These are phyloP conservation scores for Rhodotorula sp. DNA, from an alignment of 1,284 basidiomycete species.

Conservation along the genomic window DNA sequence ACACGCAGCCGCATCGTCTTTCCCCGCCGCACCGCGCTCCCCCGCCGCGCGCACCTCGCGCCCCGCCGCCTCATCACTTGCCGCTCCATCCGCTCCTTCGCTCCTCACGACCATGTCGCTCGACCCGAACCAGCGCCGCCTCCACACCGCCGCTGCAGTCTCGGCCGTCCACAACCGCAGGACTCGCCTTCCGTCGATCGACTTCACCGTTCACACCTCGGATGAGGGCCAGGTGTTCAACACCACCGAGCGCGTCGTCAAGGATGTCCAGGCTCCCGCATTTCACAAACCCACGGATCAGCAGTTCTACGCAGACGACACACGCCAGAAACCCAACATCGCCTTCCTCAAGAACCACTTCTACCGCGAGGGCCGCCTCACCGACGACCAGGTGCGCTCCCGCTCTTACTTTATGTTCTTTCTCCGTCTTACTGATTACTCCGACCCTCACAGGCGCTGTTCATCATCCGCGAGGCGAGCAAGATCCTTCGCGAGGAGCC, in stretches of 20 bases:
- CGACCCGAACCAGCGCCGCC: slow-evolving; percentile 15
- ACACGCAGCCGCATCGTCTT: background rate
- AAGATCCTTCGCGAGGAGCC: slow-evolving; percentile 76
- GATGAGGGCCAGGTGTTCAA: slow-evolving; percentile 54
- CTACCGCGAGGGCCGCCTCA: slow-evolving; percentile 81
- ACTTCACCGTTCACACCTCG: slow-evolving; percentile 53
- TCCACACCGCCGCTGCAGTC: slow-evolving; percentile 32
- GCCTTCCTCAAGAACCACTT: slow-evolving; percentile 99
- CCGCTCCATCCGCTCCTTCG: background rate
- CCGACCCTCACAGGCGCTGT: slow-evolving; percentile 66
- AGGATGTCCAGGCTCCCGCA: slow-evolving; percentile 90
- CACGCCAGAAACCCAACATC: slow-evolving; percentile 86
- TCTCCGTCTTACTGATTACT: too few relatives aligned
- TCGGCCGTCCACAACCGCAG: slow-evolving; percentile 27
- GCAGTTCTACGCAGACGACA: slow-evolving; percentile 85
- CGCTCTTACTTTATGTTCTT: background rate
- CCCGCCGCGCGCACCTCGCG: background rate
- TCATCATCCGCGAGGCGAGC: slow-evolving; percentile 77
- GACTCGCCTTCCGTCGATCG: slow-evolving; percentile 44
- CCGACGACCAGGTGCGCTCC: slow-evolving; percentile 38
- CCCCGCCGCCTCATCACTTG: background rate
- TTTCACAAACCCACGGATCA: slow-evolving; percentile 88
- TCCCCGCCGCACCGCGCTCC: background rate
- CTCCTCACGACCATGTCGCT: background rate
- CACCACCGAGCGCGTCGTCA: slow-evolving; percentile 54